Base-by-base conservation (phyloP, 2,329 filamentous ascomycete species). In the Cordyceps militaris region DNA sequence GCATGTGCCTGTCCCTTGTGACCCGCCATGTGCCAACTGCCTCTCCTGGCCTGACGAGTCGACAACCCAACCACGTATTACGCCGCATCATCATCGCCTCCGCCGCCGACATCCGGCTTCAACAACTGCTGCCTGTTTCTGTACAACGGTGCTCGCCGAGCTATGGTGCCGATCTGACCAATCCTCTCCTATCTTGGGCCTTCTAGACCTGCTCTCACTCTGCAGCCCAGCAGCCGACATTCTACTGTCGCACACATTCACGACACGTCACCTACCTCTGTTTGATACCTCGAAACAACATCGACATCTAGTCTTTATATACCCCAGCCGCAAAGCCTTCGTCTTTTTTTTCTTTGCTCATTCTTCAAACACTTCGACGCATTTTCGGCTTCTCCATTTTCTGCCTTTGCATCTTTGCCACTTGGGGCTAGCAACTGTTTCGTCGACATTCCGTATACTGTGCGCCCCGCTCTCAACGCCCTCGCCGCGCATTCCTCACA, bases 391-490 rank as follows among this genome's bases (percentile, higher is more conserved):
- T 38, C 26, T 54, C 24, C 32, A 32, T 23, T n/a, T 32, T 32
- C 44, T 24, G 7, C 46, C 23, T 24, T n/a, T 19, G 38, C 53
- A 36, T 43, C 19, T 44, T 50, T 28, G 34, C 46, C 46, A 11
- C 13, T 26, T 11, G 19, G 13, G 47, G 21, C 40, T 49, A 58
- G 56, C 42, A 30, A 16, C 16, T 34, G 56, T 58, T 54, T 40
- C 63, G 62, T 64, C 62, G 63, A 63, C 67, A 69, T 69, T 71
- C 66, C 64, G 66, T 46, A 56, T 60, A 60, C 46, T 48, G 53
- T 57, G 61, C 60, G 62, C 61, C 63, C 64, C 64, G 63, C 64
- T 61, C 61, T 63, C 64, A 40, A 59, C 47, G 56, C 59, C 56
- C 63, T 53, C 58, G 56, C 60, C 57, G 58, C 63, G 59, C 67